Conservation (phyloP, 2,329 filamentous ascomycete genomes). For the Lecanicillium sp. region DNA sequence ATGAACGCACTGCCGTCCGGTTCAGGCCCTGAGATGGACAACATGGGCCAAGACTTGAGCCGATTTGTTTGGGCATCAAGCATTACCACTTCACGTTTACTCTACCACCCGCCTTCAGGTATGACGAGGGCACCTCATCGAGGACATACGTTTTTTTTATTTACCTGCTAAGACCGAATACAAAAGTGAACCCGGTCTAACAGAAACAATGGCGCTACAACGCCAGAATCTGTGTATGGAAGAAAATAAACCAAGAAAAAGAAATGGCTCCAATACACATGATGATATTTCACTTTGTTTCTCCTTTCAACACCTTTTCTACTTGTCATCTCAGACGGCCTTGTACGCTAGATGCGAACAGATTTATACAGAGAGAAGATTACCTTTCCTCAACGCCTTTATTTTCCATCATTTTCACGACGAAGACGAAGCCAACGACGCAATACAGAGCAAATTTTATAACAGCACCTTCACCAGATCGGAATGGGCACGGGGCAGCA, state of each 20-base stretch:
- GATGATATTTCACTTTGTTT: too few relatives aligned
- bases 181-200: neutral
- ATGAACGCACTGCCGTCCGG: constrained; percentile 47
- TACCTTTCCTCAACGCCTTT: neutral
- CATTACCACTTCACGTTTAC: constrained; percentile 6
- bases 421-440: constrained; percentile 8
- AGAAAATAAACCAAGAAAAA: neutral
- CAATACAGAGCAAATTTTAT: constrained; percentile 9
- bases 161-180: constrained; percentile 2
- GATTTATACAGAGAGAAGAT: neutral
- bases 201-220: neutral
- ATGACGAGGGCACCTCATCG: constrained; percentile 1
- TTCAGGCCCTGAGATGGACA: constrained; percentile 21
- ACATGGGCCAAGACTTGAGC: neutral
- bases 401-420: constrained; percentile 3
- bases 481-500: too few relatives aligned
- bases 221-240: neutral
- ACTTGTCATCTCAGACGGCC: neutral
- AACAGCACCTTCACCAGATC: too few relatives aligned
- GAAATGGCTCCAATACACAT: neutral
- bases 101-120: constrained; percentile 3
- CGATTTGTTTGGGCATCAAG: neutral
- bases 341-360: too few relatives aligned
- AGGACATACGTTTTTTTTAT: constrained; percentile 7
- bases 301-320: neutral